Conservation (phyloP, 768 basidiomycete species). For the Suillus fuscotomentosus region DNA sequence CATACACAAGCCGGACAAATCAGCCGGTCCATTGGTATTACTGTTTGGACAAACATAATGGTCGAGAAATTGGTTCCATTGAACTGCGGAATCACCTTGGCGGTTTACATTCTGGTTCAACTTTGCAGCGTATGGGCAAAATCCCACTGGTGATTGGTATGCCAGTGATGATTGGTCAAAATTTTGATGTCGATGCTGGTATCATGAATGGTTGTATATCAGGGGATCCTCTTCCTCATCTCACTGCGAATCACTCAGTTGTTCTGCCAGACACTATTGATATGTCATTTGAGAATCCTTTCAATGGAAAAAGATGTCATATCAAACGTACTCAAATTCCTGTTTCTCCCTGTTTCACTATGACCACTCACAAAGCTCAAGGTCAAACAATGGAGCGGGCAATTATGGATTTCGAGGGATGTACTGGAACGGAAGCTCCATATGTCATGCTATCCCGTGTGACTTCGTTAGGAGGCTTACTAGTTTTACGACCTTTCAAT, state of each 20-base stretch:
- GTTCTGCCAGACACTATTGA: not conserved
- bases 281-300: not conserved
- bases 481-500: not conserved
- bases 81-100: too few relatives aligned
- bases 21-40: too few relatives aligned
- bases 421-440: not conserved
- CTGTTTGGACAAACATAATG: too few relatives aligned
- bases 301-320: not conserved
- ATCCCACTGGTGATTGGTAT: too few relatives aligned
- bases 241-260: not conserved
- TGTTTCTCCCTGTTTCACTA: not conserved
- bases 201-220: too few relatives aligned
- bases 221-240: not conserved
- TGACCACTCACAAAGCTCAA: not conserved
- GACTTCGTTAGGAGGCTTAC: not conserved
- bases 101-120: too few relatives aligned
- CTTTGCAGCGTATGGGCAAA: too few relatives aligned
- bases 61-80: too few relatives aligned
- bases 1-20: too few relatives aligned
- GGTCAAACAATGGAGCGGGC: not conserved
- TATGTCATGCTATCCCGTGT: not conserved
- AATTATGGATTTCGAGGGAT: not conserved
- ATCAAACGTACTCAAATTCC: not conserved
- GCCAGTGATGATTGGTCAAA: too few relatives aligned
- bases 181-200: too few relatives aligned